These are phyloP conservation scores for Metschnikowia dekortorum DNA, from an alignment of 805 yeast genomes.

Conservation along the genomic window DNA sequence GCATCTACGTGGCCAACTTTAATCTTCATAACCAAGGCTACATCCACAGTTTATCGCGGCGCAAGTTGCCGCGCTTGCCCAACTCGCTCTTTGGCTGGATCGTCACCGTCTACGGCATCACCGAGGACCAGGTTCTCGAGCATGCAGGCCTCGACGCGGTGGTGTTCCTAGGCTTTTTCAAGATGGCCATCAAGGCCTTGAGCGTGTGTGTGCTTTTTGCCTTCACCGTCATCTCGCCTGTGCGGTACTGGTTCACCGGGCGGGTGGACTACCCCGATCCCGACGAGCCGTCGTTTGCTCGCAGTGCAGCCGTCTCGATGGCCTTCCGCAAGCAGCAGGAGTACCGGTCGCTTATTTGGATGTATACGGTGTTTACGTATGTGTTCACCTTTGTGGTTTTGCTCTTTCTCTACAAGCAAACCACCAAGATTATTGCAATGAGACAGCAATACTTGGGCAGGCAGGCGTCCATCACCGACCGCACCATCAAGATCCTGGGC, in stretches of 20 bases:
- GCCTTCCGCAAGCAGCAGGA: not conserved
- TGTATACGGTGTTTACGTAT: constrained; percentile 83
- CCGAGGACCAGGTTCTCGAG: constrained; percentile 74
- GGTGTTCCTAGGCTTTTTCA: constrained; percentile 87
- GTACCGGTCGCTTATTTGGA: constrained; percentile 66
- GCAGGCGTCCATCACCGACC: constrained; percentile 85
- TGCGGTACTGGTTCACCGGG: constrained; percentile 81
- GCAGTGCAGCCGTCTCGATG: not conserved
- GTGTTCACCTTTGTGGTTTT: constrained; percentile 70
- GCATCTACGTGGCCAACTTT: constrained; percentile 77
- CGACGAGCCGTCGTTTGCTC: not conserved
- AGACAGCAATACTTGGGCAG: constrained; percentile 80
- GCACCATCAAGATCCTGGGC: constrained; percentile 84
- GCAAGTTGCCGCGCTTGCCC: constrained; percentile 57
- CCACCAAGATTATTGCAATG: constrained; percentile 66
- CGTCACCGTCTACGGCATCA: constrained; percentile 54
- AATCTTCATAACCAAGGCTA: constrained; percentile 42
- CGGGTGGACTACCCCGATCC: constrained; percentile 47
- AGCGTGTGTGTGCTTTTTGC: constrained; percentile 66
- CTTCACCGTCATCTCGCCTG: constrained; percentile 72
- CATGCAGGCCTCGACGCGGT: constrained; percentile 93
- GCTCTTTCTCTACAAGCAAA: constrained; percentile 59
- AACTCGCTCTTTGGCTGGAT: constrained; percentile 78
- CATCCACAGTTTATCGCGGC: constrained; percentile 41
- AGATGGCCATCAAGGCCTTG: constrained; percentile 74